phyloP scores from a whole-genome alignment of 2,329 filamentous ascomycete species.

The Leptographium flavum region DNA sequence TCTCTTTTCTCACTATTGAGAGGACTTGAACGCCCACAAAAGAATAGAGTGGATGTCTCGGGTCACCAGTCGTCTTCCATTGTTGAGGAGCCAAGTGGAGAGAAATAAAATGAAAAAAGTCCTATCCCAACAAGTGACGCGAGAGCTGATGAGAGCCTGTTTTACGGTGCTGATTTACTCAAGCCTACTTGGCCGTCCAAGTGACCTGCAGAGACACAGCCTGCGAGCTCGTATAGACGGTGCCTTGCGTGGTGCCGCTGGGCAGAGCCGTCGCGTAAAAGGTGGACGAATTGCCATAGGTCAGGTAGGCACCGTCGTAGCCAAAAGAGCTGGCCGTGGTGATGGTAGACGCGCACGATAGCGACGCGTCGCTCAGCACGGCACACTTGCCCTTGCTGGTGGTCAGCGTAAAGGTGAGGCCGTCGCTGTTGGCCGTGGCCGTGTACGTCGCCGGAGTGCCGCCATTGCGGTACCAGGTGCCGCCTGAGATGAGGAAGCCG shows the following conservation, averaged over 20 bases:
- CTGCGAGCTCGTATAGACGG: constrained; percentile 12
- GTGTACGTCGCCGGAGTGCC: constrained; percentile 16
- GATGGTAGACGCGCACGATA: constrained; percentile 11
- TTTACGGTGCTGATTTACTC: too few species aligned
- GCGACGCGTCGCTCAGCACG: constrained; percentile 2
- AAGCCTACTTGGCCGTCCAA: constrained; percentile 10
- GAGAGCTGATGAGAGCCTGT: too few species aligned
- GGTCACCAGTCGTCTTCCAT: too few species aligned
- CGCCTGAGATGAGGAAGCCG: constrained; percentile 14
- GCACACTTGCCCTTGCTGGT: constrained; percentile 15
- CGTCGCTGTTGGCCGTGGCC: constrained; percentile 11
- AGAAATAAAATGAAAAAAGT: too few species aligned
- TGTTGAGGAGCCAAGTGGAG: too few species aligned
- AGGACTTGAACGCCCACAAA: too few species aligned
- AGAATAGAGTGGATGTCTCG: too few species aligned
- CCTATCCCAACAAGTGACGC: too few species aligned
- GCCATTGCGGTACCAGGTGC: constrained; percentile 15
- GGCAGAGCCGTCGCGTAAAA: constrained; percentile 14
- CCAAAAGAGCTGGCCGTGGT: constrained; percentile 11
- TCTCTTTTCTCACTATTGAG: too few species aligned
- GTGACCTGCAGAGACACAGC: constrained; percentile 12
- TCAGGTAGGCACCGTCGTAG: constrained; percentile 15
- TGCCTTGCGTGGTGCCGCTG: constrained; percentile 12
- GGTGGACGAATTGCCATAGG: constrained; percentile 9
- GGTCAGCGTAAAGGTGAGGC: constrained; percentile 11